Base-by-base conservation (phyloP, 2,329 filamentous ascomycete genomes). In the Xylariaceae sp. region DNA sequence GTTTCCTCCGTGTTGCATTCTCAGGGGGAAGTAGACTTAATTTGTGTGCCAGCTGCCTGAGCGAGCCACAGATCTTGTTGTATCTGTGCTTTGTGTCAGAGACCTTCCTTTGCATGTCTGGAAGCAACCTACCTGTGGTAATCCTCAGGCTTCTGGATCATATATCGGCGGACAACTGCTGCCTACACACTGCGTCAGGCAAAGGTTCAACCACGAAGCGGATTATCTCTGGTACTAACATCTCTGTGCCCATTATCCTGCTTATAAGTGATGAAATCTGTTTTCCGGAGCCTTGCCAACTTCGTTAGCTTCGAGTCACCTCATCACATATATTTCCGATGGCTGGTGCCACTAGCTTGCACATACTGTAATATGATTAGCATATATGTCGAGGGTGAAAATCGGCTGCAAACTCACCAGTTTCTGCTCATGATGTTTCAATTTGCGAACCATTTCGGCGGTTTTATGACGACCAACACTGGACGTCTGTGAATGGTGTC, bases 361-460 rank as follows among this genome's bases (percentile, higher is more conserved):
- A 17, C 44, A 40, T 48, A 48, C 47, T 49, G 39, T 9, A 42
- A 12, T 22, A 35, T 37, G 13, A 41, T 51, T 47, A 51, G 46
- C 39, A 45, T n/a, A 32, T n/a, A n/a, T 32, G 8, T 32, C 30
- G 30, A 26, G 22, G 22, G 11, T 11, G 6, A 6, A 6, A 26
- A 26, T 6, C 11, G 34, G 13, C 11, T 38, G 28, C 18, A 19
- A 17, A 3, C 43, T 45, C 43, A 51, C 49, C 62, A 97, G 85
- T 77, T 93, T 94, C 64, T 93, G 82, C 81, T 98, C 93, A 69
- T 96, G 91, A 69, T 95, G 81, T 71, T 96, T 97, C 62, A 98
- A 81, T 73, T 95, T 89, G 57, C 93, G 85, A 54, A 95, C 89
- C 93, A 97, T 97, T 18, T 53, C 76, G 62, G 34, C 35, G 18